Percentiles rank a stretch among this genome's conserved stretches.
phyloP scores from a whole-genome alignment of 768 basidiomycete species.

The Gloeostereum incarnatum region DNA sequence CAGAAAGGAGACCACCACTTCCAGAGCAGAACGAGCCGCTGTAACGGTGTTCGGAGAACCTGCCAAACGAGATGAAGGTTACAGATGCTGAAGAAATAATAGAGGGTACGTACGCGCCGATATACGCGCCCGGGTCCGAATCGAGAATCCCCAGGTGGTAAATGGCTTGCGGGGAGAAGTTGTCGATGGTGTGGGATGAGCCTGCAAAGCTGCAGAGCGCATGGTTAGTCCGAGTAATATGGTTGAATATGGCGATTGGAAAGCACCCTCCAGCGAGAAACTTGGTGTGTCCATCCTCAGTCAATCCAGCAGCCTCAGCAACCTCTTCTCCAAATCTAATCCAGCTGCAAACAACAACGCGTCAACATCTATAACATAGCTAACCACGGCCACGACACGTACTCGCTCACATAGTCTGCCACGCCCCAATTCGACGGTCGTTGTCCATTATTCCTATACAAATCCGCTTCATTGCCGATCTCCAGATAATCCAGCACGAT shows the following conservation, averaged over 20 bases:
- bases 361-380: not conserved
- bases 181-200: conserved; percentile 16
- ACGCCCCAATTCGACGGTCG: conserved; percentile 18
- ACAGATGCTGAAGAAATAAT: not conserved
- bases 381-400: conserved; percentile 2
- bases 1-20: conserved; percentile 40
- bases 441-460: conserved; percentile 19
- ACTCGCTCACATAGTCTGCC: conserved; percentile 19
- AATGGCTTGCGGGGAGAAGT: conserved; percentile 31
- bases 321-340: conserved; percentile 22
- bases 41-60: conserved; percentile 33
- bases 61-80: conserved; percentile 7
- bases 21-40: conserved; percentile 60
- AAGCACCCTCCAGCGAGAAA: conserved; percentile 9
- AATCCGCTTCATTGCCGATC: conserved; percentile 29
- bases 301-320: conserved; percentile 13
- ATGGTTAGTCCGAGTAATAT: conserved; percentile 5
- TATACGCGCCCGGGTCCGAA: conserved; percentile 25
- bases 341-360: conserved; percentile 16
- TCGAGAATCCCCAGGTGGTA: conserved; percentile 28
- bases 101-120: conserved; percentile 22
- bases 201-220: conserved; percentile 18
- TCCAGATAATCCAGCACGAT: conserved; percentile 27
- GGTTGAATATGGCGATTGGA: too few species aligned
- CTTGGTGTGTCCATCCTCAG: conserved; percentile 12